Evolutionary conservation across 257 asterid genomes (phyloP).

Genomic region (Nicotiana noctiflora): DNA sequence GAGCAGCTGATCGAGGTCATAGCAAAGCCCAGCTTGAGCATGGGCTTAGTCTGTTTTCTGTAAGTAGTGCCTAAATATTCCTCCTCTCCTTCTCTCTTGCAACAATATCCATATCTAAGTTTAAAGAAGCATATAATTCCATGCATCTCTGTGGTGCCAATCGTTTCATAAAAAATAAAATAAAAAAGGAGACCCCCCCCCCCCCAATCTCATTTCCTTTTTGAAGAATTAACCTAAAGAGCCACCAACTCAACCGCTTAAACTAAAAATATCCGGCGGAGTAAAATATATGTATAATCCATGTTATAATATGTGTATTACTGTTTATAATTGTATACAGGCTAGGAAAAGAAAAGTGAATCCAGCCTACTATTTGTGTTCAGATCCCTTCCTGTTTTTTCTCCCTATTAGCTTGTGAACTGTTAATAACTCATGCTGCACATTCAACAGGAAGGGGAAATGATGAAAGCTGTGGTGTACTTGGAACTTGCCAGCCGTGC

Average conservation of each 20-base stretch:
- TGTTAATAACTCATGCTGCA: background rate
- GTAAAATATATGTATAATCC: too few species aligned
- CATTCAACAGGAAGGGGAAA: constrained; percentile 70
- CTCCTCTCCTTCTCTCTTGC: background rate
- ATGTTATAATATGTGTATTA: too few species aligned
- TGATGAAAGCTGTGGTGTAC: constrained; percentile 89
- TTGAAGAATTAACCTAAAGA: too few species aligned
- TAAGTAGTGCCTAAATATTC: constrained; percentile 22
- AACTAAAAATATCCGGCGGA: too few species aligned
- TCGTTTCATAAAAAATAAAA: background rate
- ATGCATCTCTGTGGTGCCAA: background rate
- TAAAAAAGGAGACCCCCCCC: background rate
- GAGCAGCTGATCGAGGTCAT: constrained; percentile 89
- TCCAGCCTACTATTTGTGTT: too few species aligned
- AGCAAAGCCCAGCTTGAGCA: constrained; percentile 89
- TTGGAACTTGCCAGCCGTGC: constrained; percentile 79
- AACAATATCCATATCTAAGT: background rate
- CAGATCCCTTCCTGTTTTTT: background rate
- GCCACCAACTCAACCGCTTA: too few species aligned
- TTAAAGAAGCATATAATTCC: background rate
- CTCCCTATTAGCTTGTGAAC: background rate
- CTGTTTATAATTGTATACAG: too few species aligned
- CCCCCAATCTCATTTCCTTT: too few species aligned
- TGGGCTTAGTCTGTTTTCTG: constrained; percentile 73
- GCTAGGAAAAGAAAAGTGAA: too few species aligned